phyloP scores from a whole-genome alignment of 352 stramenopile genomes.

The Pilasporangium apinafurcum region DNA sequence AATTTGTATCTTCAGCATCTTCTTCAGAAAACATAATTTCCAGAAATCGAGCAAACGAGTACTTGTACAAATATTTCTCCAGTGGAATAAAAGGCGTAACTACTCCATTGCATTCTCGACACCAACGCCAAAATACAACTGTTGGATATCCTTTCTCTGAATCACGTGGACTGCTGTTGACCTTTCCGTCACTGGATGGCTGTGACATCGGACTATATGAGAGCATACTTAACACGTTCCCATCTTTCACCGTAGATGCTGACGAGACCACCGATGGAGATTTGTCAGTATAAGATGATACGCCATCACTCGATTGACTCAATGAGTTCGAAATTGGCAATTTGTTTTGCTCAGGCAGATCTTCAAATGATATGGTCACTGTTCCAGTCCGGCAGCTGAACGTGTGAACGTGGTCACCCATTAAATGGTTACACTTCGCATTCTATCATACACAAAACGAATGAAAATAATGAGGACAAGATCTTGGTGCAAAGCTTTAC shows the following conservation, averaged over 20 bases:
- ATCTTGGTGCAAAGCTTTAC: conserved; percentile 1
- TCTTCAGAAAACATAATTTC: conserved; percentile 93
- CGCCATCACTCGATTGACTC: conserved; percentile 23
- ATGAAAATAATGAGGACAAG: not conserved
- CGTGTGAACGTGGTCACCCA: conserved; percentile 79
- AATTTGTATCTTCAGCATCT: conserved; percentile 28
- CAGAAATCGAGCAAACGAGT: conserved; percentile 97
- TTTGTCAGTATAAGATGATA: conserved; percentile 4
- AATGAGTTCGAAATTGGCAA: conserved; percentile 24
- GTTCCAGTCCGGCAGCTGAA: conserved; percentile 70
- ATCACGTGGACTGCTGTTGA: conserved; percentile 13
- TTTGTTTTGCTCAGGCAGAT: conserved; percentile 59
- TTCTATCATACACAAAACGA: conserved; percentile 44
- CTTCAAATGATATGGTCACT: conserved; percentile 79
- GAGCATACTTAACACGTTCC: conserved; percentile 42
- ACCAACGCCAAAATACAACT: conserved; percentile 98
- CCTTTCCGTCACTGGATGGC: not conserved
- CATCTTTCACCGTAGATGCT: conserved; percentile 23
- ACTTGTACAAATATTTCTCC: conserved; percentile 94
- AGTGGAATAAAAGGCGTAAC: conserved; percentile 88
- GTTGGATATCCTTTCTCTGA: conserved; percentile 28
- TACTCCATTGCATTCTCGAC: conserved; percentile 89
- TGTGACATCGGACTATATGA: conserved; percentile 20
- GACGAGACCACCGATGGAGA: conserved; percentile 12
- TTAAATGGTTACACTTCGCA: conserved; percentile 68